Evolutionary conservation across 768 basidiomycete genomes (phyloP), one percentile per base, ranked within the genome.

Genomic region (Phlegmacium glaucopus): DNA sequence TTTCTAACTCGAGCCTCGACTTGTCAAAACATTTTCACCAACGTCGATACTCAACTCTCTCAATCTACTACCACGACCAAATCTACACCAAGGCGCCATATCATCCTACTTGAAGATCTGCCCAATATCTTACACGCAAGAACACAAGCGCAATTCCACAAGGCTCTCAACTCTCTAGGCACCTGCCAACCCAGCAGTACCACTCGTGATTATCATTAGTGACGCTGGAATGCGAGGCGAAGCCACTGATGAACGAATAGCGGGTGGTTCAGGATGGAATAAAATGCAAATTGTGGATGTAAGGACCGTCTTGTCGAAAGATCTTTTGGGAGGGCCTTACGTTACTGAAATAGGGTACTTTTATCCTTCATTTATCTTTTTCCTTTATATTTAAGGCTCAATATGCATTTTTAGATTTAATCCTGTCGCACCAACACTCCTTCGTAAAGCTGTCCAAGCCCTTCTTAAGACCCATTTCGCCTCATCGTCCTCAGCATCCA

Each of bases 71-170:
- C 2, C 5, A 3, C 22, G 2, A 22, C 28, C 46, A 13, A 44
- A 59, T 10, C 32, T 9, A 43, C 57, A 47, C 25, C 44, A 50
- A 42, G 69, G 67, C 77, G 75, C 0, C 82, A 83, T 28, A 59
- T 94, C 6, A 76, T 97, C 44, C 80, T 97, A 4, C 71, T 96
- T 7, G 91, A 94, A 66, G 89, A 94, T 47, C 76, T 99, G 1
- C 96, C 95, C 0, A 97, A 98, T 60, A 80, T 97, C 45, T 70
- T 91, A 4, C 91, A 93, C 65, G 64, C 70, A 5, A 68, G 74
- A 17, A 90, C 85, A 0, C 85, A 82, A 57, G 66, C 70, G 11
- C 77, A 78, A 8, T 94, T 95, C 62, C 92, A 93, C 59, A 72
- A 78, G 0, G 73, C 84, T 5, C 62, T 96, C 1, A 67, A 81